Percentiles rank a stretch among this genome's conserved stretches.
Evolutionary conservation across 441 rosid species (phyloP).

Genomic region (Gossypium laxum): DNA sequence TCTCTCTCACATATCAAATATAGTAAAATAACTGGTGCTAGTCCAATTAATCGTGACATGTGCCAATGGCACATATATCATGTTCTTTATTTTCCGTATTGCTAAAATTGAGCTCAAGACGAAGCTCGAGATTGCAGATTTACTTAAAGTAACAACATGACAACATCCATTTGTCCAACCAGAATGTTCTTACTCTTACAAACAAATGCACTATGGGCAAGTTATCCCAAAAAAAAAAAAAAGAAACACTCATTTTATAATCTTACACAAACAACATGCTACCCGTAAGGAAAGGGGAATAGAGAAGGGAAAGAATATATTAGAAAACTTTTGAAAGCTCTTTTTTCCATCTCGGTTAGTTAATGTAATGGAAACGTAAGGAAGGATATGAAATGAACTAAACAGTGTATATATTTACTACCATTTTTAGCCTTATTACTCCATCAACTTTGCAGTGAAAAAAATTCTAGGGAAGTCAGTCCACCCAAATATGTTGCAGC

Average conservation of each 20-base stretch:
- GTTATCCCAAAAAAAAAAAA: neutral
- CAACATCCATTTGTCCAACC: neutral
- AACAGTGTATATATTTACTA: neutral
- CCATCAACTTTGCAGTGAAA: neutral
- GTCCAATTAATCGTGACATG: neutral
- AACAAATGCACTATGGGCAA: neutral
- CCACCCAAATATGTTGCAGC: constrained; percentile 2
- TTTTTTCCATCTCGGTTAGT: neutral
- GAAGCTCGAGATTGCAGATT: neutral
- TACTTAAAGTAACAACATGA: neutral
- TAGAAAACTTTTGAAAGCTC: neutral
- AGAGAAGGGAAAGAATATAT: neutral
- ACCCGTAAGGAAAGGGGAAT: neutral
- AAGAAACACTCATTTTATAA: neutral
- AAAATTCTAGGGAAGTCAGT: neutral
- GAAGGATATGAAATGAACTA: neutral
- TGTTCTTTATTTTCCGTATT: neutral
- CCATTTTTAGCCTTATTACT: neutral
- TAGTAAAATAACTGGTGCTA: neutral
- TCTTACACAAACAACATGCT: neutral
- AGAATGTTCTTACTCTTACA: neutral
- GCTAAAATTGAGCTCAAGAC: neutral
- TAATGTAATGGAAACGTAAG: neutral
- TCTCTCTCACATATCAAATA: neutral
- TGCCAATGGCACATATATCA: constrained; percentile 7